phyloP scores from a whole-genome alignment of 306 rosid genomes.

The Dryas drummondii region DNA sequence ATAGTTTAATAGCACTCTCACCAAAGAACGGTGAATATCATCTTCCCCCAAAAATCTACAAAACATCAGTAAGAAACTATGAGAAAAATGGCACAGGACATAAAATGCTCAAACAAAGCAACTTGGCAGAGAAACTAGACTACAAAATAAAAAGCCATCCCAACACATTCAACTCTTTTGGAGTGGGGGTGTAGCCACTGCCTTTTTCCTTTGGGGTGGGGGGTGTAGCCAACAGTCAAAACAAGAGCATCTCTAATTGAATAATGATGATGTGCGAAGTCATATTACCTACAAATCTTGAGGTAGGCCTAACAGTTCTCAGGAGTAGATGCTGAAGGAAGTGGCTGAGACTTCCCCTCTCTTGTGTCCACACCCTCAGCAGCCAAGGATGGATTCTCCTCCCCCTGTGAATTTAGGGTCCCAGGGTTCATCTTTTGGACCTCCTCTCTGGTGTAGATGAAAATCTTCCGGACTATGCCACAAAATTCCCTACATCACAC shows the following conservation, averaged over 20 bases:
- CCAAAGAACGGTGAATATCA: slow-evolving; percentile 4
- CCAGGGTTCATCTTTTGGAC: slow-evolving; percentile 90
- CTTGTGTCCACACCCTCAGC: slow-evolving; percentile 52
- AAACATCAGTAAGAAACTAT: not conserved
- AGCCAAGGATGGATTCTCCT: slow-evolving; percentile 44
- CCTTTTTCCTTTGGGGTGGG: no score
- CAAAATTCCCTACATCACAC: slow-evolving; percentile 71
- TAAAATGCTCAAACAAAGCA: no score
- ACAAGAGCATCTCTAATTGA: not conserved
- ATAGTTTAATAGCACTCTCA: slow-evolving; percentile 38
- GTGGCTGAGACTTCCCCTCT: slow-evolving; percentile 44
- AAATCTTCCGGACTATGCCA: slow-evolving; percentile 87
- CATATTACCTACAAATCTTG: slow-evolving; percentile 32
- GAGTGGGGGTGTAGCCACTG: no score
- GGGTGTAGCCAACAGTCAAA: no score
- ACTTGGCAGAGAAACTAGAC: no score
- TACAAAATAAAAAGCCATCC: no score
- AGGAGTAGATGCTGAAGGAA: slow-evolving; percentile 31
- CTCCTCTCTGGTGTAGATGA: slow-evolving; percentile 86
- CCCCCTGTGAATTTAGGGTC: slow-evolving; percentile 54
- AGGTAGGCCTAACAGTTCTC: slow-evolving; percentile 37
- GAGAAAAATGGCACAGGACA: not conserved
- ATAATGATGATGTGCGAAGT: slow-evolving; percentile 32
- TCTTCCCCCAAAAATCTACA: slow-evolving; percentile 16
- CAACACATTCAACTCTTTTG: no score